phyloP scores from a whole-genome alignment of 1,284 basidiomycete species.

The Ganoderma meredithae region DNA sequence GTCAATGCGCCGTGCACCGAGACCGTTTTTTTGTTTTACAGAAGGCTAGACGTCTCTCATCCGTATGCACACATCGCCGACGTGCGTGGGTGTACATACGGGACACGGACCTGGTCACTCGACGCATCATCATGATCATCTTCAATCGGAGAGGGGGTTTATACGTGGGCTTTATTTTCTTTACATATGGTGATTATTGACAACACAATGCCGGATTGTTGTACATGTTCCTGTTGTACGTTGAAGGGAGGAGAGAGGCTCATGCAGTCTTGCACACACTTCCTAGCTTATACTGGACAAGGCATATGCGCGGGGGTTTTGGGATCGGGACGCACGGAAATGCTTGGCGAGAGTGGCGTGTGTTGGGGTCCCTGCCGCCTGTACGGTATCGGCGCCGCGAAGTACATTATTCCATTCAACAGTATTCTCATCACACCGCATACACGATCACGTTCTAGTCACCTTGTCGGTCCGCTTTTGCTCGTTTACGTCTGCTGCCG shows the following conservation, averaged over 20 bases:
- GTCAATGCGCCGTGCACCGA: conserved; percentile 1
- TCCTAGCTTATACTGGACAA: neutral
- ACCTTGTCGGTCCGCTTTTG: neutral
- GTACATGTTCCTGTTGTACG: conserved; percentile 29
- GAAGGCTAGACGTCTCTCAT: neutral
- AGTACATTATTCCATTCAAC: conserved; percentile 29
- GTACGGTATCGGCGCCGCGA: conserved; percentile 6
- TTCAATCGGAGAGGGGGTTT: neutral
- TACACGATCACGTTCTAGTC: conserved; percentile 23
- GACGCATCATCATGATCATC: neutral
- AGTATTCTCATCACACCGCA: conserved; percentile 21
- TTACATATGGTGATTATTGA: neutral
- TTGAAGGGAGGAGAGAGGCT: conserved; percentile 7
- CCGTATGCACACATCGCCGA: conserved; percentile 1
- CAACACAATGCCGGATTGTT: conserved; percentile 13
- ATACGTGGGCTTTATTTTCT: conserved; percentile 1
- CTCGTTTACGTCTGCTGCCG: neutral
- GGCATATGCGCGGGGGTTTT: neutral
- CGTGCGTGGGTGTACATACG: conserved; percentile 6
- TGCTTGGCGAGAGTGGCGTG: neutral
- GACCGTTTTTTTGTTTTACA: neutral
- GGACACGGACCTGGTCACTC: conserved; percentile 23
- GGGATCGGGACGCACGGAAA: neutral
- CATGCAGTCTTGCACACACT: neutral
- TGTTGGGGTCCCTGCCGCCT: neutral